A percentile compares a stretch with the other conserved stretches of the same genome.
These are phyloP conservation scores for Lonicera japonica DNA, from an alignment of 129 eudicot species.

Conservation along the genomic window DNA sequence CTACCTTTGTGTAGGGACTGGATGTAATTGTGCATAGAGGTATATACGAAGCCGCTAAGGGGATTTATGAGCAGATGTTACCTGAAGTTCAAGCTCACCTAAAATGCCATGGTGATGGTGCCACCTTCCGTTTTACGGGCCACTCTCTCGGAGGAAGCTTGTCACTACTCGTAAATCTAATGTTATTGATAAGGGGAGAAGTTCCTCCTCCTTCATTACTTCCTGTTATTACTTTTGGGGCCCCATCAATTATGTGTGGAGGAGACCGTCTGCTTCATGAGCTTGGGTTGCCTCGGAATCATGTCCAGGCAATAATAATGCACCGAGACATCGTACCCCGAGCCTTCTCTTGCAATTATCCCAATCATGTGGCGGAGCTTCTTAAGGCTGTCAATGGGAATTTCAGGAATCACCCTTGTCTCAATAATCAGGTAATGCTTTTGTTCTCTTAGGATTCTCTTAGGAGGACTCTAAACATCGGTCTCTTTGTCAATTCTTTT, in stretches of 20 bases:
- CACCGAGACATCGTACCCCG: conserved; percentile 96
- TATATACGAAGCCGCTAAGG: conserved; percentile 95
- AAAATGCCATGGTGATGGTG: conserved; percentile 47
- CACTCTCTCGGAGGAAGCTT: conserved; percentile 99
- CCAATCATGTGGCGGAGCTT: conserved; percentile 70
- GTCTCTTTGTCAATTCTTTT: too few relatives aligned
- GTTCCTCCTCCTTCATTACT: conserved; percentile 74
- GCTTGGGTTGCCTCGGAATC: conserved; percentile 72
- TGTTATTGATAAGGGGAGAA: conserved; percentile 70
- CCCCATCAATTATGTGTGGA: conserved; percentile 89
- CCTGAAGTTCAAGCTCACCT: conserved; percentile 70
- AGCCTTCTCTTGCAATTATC: conserved; percentile 95
- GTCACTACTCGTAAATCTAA: conserved; percentile 77
- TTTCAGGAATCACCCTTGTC: conserved; percentile 83
- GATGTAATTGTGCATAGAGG: conserved; percentile 91
- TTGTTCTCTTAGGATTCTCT: background rate
- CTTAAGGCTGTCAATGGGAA: conserved; percentile 81
- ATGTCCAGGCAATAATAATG: conserved; percentile 74
- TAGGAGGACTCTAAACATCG: background rate
- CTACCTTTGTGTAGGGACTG: conserved; percentile 40
- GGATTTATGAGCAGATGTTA: conserved; percentile 88
- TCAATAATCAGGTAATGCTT: conserved; percentile 53
- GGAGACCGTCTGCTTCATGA: conserved; percentile 70
- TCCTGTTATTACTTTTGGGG: conserved; percentile 82
- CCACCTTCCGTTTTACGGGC: conserved; percentile 86